Conservation (phyloP, 441 rosid species). For the Rhodomyrtus psidioides region DNA sequence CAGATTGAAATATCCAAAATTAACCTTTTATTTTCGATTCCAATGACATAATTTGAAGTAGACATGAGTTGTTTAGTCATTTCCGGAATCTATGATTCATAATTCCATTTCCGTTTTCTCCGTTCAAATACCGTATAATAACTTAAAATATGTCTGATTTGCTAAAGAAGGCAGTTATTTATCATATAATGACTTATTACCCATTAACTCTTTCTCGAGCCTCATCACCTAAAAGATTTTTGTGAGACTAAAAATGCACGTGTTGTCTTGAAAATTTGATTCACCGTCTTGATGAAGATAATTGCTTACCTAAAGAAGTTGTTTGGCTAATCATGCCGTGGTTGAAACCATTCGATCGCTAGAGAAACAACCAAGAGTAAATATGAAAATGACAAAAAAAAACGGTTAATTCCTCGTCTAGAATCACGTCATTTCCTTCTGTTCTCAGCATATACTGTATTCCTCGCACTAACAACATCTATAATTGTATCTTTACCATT, state of each 20-base stretch:
- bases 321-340: rapidly evolving
- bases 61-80: not conserved
- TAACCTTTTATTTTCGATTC: not conserved
- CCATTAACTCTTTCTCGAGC: not conserved
- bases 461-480: not conserved
- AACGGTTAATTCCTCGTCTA: not conserved
- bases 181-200: rapidly evolving
- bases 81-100: not conserved
- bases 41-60: not conserved
- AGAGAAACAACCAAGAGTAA: not conserved
- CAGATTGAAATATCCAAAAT: not conserved
- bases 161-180: too few species aligned
- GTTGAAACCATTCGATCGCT: not conserved
- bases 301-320: not conserved
- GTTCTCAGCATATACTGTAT: not conserved
- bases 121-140: not conserved
- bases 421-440: not conserved
- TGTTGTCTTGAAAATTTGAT: not conserved
- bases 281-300: not conserved
- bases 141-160: not conserved
- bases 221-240: not conserved
- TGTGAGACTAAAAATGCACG: rapidly evolving
- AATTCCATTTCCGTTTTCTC: not conserved
- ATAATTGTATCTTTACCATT: not conserved
- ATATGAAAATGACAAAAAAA: not conserved